Conservation (phyloP, 768 basidiomycete genomes). For the Tricholoma matsutake region DNA sequence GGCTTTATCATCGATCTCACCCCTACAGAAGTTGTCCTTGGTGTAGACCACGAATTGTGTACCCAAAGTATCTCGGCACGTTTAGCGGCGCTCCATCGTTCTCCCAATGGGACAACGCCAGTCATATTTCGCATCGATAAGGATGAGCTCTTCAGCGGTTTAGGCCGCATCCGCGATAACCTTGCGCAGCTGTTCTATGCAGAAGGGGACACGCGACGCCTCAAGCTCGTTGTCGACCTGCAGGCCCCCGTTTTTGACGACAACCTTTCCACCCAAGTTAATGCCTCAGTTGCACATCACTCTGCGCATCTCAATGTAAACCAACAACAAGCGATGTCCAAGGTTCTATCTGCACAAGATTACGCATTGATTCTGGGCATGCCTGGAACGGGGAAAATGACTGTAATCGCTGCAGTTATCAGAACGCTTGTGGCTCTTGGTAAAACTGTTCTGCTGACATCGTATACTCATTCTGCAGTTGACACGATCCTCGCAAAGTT, state of each 20-base stretch:
- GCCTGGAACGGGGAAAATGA: conserved; percentile 99
- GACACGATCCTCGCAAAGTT: conserved; percentile 94
- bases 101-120: conserved; percentile 1
- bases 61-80: conserved; percentile 44
- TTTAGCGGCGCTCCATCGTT: conserved; percentile 20
- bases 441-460: conserved; percentile 85
- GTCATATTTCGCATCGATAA: conserved; percentile 85
- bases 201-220: conserved; percentile 62
- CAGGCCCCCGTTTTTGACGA: conserved; percentile 59
- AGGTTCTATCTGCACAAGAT: conserved; percentile 76
- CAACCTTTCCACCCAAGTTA: conserved; percentile 16
- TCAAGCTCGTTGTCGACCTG: conserved; percentile 82
- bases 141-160: conserved; percentile 85
- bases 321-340: conserved; percentile 70
- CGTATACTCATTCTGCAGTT: conserved; percentile 97
- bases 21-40: conserved; percentile 62
- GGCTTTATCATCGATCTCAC: conserved; percentile 80
- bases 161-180: conserved; percentile 88
- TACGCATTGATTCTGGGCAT: conserved; percentile 94
- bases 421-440: conserved; percentile 72
- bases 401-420: conserved; percentile 88
- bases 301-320: conserved; percentile 58
- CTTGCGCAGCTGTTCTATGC: conserved; percentile 86
- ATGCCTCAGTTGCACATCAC: conserved; percentile 22
- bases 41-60: conserved; percentile 79